A percentile compares a stretch with the other conserved stretches of the same genome.
These are phyloP conservation scores for Pyracantha coccinea DNA, from an alignment of 331 rosid genomes.

Conservation along the genomic window DNA sequence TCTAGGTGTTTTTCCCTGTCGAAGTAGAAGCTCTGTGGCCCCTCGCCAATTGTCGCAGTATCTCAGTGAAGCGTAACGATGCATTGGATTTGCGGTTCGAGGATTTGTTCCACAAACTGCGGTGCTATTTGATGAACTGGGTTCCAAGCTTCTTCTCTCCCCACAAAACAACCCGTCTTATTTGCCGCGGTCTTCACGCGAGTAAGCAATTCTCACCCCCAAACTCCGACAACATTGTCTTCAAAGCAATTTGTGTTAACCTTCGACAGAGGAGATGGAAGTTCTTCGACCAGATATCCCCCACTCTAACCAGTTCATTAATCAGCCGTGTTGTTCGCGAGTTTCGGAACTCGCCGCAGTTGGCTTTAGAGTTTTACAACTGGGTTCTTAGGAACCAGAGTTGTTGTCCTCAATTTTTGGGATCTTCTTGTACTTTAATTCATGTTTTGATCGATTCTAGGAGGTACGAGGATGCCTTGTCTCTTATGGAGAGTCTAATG, in stretches of 20 bases:
- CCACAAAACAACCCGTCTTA: slow-evolving; percentile 1
- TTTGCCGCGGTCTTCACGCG: slow-evolving; percentile 23
- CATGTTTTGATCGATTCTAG: slow-evolving; percentile 43
- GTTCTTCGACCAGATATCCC: slow-evolving; percentile 35
- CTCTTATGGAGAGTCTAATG: slow-evolving; percentile 30
- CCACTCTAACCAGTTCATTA: slow-evolving; percentile 27
- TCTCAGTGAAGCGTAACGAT: background rate
- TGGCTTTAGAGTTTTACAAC: slow-evolving; percentile 43
- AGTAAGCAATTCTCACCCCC: slow-evolving; percentile 39
- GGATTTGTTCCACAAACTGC: background rate
- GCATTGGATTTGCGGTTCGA: background rate
- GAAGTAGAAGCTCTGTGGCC: too few species aligned
- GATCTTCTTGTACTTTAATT: slow-evolving; percentile 35
- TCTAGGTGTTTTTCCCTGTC: too few species aligned
- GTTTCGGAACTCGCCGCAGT: slow-evolving; percentile 32
- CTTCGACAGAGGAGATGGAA: slow-evolving; percentile 47
- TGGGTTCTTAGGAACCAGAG: slow-evolving; percentile 24
- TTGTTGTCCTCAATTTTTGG: slow-evolving; percentile 21
- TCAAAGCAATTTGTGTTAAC: slow-evolving; percentile 39
- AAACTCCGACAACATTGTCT: slow-evolving; percentile 34
- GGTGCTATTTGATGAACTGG: background rate
- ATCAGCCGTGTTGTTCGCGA: slow-evolving; percentile 39
- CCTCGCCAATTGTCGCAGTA: too few species aligned
- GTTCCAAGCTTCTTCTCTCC: background rate
- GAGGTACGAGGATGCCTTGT: slow-evolving; percentile 39